Percentiles rank a stretch among this genome's conserved stretches.
These are phyloP conservation scores for Cladophialophora bantiana DNA, from an alignment of 2,329 filamentous ascomycete species.

Conservation along the genomic window DNA sequence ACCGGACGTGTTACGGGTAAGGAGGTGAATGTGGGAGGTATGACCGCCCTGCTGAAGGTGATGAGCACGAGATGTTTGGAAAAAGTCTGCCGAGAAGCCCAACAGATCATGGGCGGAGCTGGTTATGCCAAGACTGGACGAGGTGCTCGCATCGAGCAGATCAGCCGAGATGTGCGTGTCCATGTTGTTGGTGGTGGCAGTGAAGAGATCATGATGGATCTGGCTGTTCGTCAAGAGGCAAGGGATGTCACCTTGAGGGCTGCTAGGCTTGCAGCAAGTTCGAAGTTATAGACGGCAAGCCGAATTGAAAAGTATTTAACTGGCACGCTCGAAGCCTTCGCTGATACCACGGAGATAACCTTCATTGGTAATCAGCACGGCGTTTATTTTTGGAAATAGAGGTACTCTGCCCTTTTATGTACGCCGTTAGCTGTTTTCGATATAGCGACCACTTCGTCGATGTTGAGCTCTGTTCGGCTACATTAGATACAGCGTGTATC, in stretches of 20 bases:
- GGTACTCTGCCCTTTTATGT: no score
- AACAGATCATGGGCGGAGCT: slow-evolving; percentile 70
- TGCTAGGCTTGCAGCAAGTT: slow-evolving; percentile 27
- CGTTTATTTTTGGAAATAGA: no score
- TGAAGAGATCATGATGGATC: slow-evolving; percentile 75
- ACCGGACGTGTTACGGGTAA: slow-evolving; percentile 56
- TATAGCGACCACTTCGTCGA: no score
- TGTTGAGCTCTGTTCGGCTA: no score
- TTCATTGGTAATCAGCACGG: no score
- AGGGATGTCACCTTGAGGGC: slow-evolving; percentile 63
- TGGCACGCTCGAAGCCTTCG: no score
- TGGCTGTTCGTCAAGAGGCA: slow-evolving; percentile 72
- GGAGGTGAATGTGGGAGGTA: slow-evolving; percentile 67
- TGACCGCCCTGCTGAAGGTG: slow-evolving; percentile 76
- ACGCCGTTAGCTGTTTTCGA: no score
- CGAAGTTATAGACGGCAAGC: slow-evolving; percentile 33
- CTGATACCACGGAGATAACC: no score
- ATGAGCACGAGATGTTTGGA: slow-evolving; percentile 61
- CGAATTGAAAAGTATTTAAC: not conserved
- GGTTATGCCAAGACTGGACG: slow-evolving; percentile 74
- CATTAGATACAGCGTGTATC: no score
- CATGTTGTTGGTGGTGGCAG: slow-evolving; percentile 71
- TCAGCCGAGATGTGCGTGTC: slow-evolving; percentile 68
- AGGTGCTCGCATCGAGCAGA: slow-evolving; percentile 74
- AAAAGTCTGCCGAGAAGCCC: slow-evolving; percentile 61